Percentiles rank a stretch among this genome's conserved stretches.
phyloP scores from a whole-genome alignment of 495 filamentous ascomycete species.

The Lepraria neglecta region DNA sequence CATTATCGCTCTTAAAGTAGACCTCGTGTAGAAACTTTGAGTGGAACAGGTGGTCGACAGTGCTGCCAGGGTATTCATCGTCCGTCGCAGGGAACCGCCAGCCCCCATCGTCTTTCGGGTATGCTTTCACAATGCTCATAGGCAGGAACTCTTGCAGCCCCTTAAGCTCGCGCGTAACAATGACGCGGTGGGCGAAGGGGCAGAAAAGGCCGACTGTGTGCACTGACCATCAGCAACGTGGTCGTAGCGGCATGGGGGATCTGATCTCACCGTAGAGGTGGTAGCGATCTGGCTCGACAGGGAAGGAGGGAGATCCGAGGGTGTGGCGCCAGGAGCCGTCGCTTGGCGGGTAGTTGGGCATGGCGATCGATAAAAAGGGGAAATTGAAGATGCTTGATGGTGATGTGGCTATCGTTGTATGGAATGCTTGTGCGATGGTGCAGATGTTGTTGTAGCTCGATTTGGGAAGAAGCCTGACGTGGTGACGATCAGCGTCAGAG shows the following conservation, averaged over 20 bases:
- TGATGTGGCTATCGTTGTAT: constrained; percentile 5
- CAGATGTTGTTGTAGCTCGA: not conserved
- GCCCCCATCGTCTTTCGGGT: constrained; percentile 52
- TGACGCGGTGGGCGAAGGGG: constrained; percentile 61
- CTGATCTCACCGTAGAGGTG: constrained; percentile 60
- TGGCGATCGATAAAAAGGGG: not conserved
- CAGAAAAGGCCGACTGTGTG: constrained; percentile 43
- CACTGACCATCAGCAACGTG: constrained; percentile 6
- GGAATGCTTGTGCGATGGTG: not conserved
- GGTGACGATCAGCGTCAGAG: not conserved
- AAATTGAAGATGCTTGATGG: not conserved
- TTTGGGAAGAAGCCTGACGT: not conserved
- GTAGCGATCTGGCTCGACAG: constrained; percentile 64
- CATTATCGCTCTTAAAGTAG: constrained; percentile 46
- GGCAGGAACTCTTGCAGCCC: constrained; percentile 66
- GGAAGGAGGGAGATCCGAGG: constrained; percentile 45
- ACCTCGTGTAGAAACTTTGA: constrained; percentile 46
- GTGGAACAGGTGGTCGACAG: constrained; percentile 46
- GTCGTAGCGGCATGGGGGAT: not conserved
- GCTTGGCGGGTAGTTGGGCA: constrained; percentile 21
- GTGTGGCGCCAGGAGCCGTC: constrained; percentile 22
- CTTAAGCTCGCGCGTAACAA: constrained; percentile 67
- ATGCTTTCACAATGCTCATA: constrained; percentile 65
- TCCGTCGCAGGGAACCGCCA: constrained; percentile 46
- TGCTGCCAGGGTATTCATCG: constrained; percentile 46